Conservation (phyloP, 176 grass and related monocot genomes). For the Oryza glaberrima region DNA sequence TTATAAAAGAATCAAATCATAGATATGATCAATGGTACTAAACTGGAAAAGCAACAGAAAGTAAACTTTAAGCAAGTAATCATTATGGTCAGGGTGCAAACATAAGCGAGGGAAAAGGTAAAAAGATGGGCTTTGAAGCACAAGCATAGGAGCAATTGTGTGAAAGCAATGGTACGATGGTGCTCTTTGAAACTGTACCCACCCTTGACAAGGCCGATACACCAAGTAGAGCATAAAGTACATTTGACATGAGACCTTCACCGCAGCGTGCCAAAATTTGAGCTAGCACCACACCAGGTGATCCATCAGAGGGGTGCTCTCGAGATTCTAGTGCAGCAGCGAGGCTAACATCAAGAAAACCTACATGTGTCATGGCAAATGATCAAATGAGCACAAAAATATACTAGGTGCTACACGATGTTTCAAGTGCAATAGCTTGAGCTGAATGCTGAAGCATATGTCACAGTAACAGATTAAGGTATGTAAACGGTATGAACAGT, state of each 20-base stretch:
- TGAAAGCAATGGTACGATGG: no score
- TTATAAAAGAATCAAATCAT: neutral
- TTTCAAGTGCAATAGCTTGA: conserved; percentile 24
- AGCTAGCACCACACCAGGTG: conserved; percentile 62
- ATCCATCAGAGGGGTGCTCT: conserved; percentile 55
- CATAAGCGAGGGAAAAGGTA: conserved; percentile 24
- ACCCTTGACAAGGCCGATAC: conserved; percentile 89
- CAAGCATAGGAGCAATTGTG: neutral
- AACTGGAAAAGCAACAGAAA: conserved; percentile 9
- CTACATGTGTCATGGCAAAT: conserved; percentile 60
- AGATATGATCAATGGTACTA: neutral
- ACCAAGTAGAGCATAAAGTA: conserved; percentile 91
- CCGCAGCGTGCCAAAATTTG: conserved; percentile 74
- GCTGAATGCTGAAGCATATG: neutral
- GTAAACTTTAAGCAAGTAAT: neutral
- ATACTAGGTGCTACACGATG: neutral
- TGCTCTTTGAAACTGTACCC: no score
- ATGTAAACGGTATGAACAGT: neutral
- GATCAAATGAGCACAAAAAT: conserved; percentile 29
- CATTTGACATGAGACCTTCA: conserved; percentile 82
- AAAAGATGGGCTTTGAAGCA: conserved; percentile 22
- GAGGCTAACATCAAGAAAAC: conserved; percentile 84
- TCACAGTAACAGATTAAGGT: neutral
- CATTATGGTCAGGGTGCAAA: conserved; percentile 20
- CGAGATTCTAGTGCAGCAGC: conserved; percentile 63